Conservation (phyloP, 306 rosid species). For the Oxytropis ochrocephala region DNA sequence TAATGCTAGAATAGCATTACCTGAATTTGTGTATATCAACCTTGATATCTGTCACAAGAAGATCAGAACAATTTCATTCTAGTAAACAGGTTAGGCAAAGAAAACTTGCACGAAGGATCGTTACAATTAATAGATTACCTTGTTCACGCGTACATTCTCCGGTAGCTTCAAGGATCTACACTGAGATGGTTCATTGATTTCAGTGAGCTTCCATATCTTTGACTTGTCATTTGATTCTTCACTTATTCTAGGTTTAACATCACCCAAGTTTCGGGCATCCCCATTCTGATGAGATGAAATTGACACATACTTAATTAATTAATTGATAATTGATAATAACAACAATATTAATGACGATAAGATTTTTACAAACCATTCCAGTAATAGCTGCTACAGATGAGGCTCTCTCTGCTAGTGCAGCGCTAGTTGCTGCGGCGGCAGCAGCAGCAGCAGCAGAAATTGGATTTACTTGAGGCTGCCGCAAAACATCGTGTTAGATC, state of each 20-base stretch:
- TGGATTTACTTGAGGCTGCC: slow-evolving; percentile 78
- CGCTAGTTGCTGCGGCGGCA: slow-evolving; percentile 48
- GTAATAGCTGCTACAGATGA: slow-evolving; percentile 65
- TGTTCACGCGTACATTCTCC: slow-evolving; percentile 68
- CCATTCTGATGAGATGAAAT: slow-evolving; percentile 61
- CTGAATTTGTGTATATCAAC: slow-evolving; percentile 84
- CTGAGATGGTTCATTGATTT: slow-evolving; percentile 79
- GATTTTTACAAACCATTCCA: slow-evolving; percentile 69
- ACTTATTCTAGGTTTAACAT: slow-evolving; percentile 87
- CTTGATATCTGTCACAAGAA: slow-evolving; percentile 63
- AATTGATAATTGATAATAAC: not conserved
- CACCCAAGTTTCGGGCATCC: slow-evolving; percentile 78
- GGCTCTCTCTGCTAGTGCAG: slow-evolving; percentile 73
- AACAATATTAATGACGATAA: not conserved
- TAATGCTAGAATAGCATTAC: slow-evolving; percentile 77
- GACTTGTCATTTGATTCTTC: slow-evolving; percentile 98
- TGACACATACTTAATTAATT: not conserved
- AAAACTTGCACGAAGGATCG: slow-evolving; percentile 4
- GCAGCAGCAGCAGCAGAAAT: slow-evolving; percentile 84
- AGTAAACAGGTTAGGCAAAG: not conserved
- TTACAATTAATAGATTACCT: slow-evolving; percentile 40
- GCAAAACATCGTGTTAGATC: slow-evolving; percentile 12
- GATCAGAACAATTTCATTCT: slow-evolving; percentile 26
- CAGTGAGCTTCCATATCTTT: slow-evolving; percentile 97
- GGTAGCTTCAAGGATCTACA: slow-evolving; percentile 93